Base-by-base conservation (phyloP, 2,329 filamentous ascomycete genomes). In the Fusarium lyarnte region DNA sequence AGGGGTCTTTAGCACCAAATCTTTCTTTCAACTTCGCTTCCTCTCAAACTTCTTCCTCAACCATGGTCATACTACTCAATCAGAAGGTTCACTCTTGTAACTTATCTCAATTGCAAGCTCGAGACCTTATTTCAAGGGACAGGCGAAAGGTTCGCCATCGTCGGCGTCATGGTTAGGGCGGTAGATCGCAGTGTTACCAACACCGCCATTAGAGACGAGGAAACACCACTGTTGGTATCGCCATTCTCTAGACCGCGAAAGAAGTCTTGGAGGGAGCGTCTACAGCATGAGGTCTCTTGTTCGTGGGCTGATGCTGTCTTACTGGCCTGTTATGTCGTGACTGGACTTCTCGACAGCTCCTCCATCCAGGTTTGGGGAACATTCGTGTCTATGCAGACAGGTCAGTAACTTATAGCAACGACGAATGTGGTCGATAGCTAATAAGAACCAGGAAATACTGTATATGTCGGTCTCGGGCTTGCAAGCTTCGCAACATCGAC, bases 371-470 rank as follows among this genome's bases (percentile, higher is more conserved):
- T 92, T 45, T 95, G 92, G 91, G 92, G 92, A 16, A 91, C 91
- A 3, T 95, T 95, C 76, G 92, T 94, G 39, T 93, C 91, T 78
- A 95, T 95, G 93, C 93, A 95, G 79, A 95, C 93, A 43, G 92
- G 92, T 89, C 75, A 71, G 84, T 81, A 14, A 12, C n/a, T 46
- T 39, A 25, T 29, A 33, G 17, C 39, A 46, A 17, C 17, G 23
- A n/a, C 8, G 17, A 31, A 23, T n/a, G 14, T 31, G 25, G 14
- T 17, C 7, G 29, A 11, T 38, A 25, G 27, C 47, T 64, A 27
- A 68, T 46, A 46, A 19, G 58, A 12, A 16, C 6, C 9, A 89
- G 87, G 91, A 71, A 95, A 95, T 81, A 94, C 93, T 9, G 89
- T 95, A 53, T 95, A 94, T 79, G 85, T 94, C 33, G 93, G 92